Evolutionary conservation across 371 early-diverging fungal genomes (phyloP), one percentile per base, ranked within the genome.

Genomic region (Mortierella sp.): DNA sequence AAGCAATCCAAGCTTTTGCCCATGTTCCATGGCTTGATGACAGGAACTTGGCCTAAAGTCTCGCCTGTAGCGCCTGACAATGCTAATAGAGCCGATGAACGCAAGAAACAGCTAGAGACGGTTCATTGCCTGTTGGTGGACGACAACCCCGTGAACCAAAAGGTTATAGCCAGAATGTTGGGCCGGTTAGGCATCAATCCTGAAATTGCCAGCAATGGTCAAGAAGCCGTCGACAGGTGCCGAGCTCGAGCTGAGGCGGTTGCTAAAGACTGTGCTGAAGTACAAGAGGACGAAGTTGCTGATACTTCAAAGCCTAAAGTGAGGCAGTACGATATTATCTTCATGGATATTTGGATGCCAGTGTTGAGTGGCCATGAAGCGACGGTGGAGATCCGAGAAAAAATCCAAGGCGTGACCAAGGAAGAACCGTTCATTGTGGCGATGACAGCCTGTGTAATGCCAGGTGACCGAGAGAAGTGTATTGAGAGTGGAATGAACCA

Each of bases 301-400:
- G 51, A n/a, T 6, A n/a, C n/a, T 18, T 51, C 55, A 35, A 57
- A 18, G 64, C 35, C 18, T 1, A 40, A 40, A 28, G 40, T 18
- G 55, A 72, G 43, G 51, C 83, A 81, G 65, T 81, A 73, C 52
- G 83, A 76, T 20, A 62, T 87, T 22, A 72, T 88, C 20, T 75
- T 90, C 52, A 88, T 88, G 84, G 90, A 90, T 62, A 76, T 89
- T 57, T 85, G 85, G 76, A 90, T 90, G 88, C 88, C 88, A 0
- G 68, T 86, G 32, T 83, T 78, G 78, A 80, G 84, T 64, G 88
- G 88, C 20, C 75, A 84, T 8, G 75, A 84, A 47, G 84, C 84
- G 16, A 79, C 87, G 8, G 58, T 70, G 49, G 77, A 76, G 52
- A 84, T 86, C 35, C 85, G 85, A 22, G 55, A 26, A 22, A 64